Conservation (phyloP, 148 eudicot species). For the Chenopodium album region DNA sequence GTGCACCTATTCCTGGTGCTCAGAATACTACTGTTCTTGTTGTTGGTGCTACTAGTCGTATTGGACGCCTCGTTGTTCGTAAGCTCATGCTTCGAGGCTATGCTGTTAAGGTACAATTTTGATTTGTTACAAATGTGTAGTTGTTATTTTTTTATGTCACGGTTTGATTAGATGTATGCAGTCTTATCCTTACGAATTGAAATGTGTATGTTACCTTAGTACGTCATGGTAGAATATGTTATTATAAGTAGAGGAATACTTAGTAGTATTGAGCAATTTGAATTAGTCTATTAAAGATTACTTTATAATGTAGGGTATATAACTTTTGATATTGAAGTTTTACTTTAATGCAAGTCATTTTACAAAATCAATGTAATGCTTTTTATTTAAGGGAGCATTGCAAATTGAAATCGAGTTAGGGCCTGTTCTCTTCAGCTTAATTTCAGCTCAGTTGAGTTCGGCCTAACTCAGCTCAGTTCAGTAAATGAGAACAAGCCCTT, state of each 20-base stretch:
- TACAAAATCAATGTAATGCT: neutral
- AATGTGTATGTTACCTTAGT: neutral
- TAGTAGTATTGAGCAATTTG: neutral
- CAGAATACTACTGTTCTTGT: conserved; percentile 95
- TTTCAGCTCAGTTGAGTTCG: too few species aligned
- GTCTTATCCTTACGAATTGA: neutral
- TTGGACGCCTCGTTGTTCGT: conserved; percentile 86
- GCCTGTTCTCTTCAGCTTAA: too few species aligned
- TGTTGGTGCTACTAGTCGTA: conserved; percentile 94
- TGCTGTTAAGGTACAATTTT: conserved; percentile 63
- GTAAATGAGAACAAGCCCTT: too few species aligned
- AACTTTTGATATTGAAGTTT: too few species aligned
- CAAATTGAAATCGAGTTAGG: neutral
- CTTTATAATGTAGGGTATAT: neutral
- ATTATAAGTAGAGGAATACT: neutral
- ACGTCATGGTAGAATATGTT: neutral
- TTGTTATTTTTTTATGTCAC: neutral
- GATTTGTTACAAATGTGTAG: neutral
- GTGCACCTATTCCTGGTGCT: conserved; percentile 91
- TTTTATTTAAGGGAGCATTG: neutral
- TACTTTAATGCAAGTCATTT: neutral
- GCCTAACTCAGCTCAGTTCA: too few species aligned
- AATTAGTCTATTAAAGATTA: neutral
- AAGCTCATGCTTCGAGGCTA: conserved; percentile 99
- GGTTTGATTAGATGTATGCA: neutral